These are phyloP conservation scores for Carex parvula DNA, from an alignment of 176 grass and related monocot genomes.

Conservation along the genomic window DNA sequence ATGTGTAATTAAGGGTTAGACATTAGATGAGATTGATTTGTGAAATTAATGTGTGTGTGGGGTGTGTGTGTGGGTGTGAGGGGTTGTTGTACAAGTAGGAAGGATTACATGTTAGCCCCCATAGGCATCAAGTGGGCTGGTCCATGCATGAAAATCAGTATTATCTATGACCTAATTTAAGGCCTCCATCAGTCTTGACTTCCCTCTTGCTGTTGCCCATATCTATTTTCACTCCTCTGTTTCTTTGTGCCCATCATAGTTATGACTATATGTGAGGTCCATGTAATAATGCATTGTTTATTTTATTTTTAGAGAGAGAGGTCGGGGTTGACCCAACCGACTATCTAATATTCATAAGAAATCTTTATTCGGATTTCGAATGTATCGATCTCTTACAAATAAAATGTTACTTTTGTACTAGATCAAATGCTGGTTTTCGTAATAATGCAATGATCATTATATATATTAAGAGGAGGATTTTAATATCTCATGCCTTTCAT, in stretches of 20 bases:
- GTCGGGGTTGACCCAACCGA: too few species aligned
- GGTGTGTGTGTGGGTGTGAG: too few species aligned
- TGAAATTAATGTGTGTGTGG: background rate
- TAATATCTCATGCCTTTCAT: too few species aligned
- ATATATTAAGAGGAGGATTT: too few species aligned
- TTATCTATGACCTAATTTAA: background rate
- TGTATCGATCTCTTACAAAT: too few species aligned
- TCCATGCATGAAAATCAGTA: slow-evolving; percentile 8
- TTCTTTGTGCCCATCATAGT: background rate
- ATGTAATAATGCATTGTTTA: too few species aligned
- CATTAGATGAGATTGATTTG: background rate
- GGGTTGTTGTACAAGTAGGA: background rate
- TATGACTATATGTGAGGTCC: background rate
- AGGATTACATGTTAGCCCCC: background rate
- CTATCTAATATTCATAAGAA: too few species aligned
- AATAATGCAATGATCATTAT: too few species aligned
- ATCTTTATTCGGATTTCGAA: too few species aligned
- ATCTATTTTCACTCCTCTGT: background rate
- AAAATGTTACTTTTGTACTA: too few species aligned
- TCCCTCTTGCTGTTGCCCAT: background rate
- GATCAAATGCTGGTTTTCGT: too few species aligned
- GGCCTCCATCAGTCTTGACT: background rate
- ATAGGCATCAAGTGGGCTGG: slow-evolving; percentile 11
- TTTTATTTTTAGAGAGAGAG: too few species aligned
- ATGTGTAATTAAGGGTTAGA: background rate